Conservation (phyloP, 2,329 filamentous ascomycete genomes). For the Curvularia hawaiiensis region DNA sequence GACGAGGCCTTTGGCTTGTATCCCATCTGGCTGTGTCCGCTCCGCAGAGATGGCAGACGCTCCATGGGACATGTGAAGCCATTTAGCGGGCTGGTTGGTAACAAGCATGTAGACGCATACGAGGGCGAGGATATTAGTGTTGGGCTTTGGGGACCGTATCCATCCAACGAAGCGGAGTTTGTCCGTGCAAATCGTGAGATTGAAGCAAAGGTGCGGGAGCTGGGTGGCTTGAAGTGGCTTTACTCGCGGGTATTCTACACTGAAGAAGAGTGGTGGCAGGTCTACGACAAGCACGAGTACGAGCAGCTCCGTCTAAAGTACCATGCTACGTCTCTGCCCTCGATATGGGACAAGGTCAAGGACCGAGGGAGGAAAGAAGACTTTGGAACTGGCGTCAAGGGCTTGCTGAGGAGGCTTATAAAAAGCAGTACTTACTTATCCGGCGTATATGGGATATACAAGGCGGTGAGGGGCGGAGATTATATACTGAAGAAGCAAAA, state of each 20-base stretch:
- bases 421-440: conserved; percentile 40
- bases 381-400: conserved; percentile 27
- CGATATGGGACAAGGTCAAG: conserved; percentile 70
- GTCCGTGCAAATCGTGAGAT: conserved; percentile 71
- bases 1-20: conserved; percentile 56
- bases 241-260: conserved; percentile 86
- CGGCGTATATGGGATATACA: conserved; percentile 48
- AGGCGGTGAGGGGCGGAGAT: conserved; percentile 40
- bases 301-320: conserved; percentile 67
- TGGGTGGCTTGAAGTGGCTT: conserved; percentile 84
- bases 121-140: conserved; percentile 46
- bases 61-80: conserved; percentile 38
- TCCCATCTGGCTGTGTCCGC: conserved; percentile 65
- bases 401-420: conserved; percentile 27
- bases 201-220: conserved; percentile 69
- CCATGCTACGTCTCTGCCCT: conserved; percentile 65
- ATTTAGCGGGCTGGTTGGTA: conserved; percentile 13
- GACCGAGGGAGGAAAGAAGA: conserved; percentile 42
- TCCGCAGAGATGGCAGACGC: conserved; percentile 40
- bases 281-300: conserved; percentile 67
- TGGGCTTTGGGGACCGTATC: conserved; percentile 78
- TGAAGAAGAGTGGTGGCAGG: conserved; percentile 71
- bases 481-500: conserved; percentile 39
- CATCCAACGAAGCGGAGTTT: conserved; percentile 62
- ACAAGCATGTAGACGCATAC: conserved; percentile 15